These are phyloP conservation scores for Nicotiana paniculata DNA, from an alignment of 257 asterid species.

Conservation along the genomic window DNA sequence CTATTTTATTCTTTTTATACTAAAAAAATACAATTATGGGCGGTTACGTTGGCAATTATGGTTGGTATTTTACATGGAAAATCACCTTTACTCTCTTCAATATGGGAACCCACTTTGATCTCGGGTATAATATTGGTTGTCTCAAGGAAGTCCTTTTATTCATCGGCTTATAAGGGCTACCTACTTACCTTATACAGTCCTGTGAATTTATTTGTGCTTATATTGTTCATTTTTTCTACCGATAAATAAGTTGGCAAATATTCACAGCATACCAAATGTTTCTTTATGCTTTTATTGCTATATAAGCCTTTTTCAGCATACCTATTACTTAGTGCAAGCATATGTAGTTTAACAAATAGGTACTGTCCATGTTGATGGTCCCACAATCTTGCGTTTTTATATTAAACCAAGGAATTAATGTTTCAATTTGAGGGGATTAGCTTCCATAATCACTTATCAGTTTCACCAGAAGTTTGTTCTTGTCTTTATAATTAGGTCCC, in stretches of 20 bases:
- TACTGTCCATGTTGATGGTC: background rate
- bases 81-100: background rate
- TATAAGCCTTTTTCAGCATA: background rate
- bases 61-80: background rate
- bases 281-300: background rate
- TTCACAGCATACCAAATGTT: background rate
- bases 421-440: background rate
- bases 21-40: background rate
- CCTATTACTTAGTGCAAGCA: background rate
- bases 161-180: background rate
- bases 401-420: background rate
- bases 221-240: background rate
- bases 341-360: background rate
- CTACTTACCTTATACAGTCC: background rate
- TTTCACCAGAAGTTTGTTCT: background rate
- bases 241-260: background rate
- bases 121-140: background rate
- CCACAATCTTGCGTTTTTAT: background rate
- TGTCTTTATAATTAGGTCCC: background rate
- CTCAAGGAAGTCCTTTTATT: background rate
- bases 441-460: background rate
- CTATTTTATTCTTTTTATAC: background rate
- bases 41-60: background rate
- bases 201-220: background rate
- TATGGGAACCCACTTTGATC: background rate